Base-by-base conservation (phyloP, 371 early-diverging fungal genomes). In the Rhizopus sp. region DNA sequence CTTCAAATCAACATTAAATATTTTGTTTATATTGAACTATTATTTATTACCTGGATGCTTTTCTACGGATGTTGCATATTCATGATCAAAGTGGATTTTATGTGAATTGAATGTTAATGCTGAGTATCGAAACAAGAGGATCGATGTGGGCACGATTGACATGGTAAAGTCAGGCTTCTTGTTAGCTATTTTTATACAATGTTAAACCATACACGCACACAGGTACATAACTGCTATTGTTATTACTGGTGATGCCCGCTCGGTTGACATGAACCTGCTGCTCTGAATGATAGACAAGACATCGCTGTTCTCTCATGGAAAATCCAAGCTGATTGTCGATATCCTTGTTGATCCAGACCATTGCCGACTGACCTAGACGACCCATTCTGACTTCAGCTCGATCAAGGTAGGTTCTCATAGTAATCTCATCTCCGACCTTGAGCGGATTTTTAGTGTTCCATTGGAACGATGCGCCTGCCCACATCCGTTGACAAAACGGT, bases 51-150 rank as follows among this genome's bases (percentile, higher is more conserved):
- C 83, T 48, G 87, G 84, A 54, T 92, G 91, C 12, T 84, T 83
- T 63, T 94, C 95, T 3, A 81, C 66, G n/a, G 77, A 63, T 50
- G 73, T 72, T 29, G 88, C 80, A 58, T 92, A 90, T 7, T 61
- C 60, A 17, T 75, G 70, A 65, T 93, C 90, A 68, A 87, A 93
- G 64, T 93, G 93, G 50, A 93, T 91, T 45, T 80, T 79, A 62
- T 93, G 92, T 49, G 84, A 83, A 65, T 93, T 93, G 69, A 86
- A 93, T 3, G 90, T 88, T 61, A 93, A 55, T 23, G 93, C 92
- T 15, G 91, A 91, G 69, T 86, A 93, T 30, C 92, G 72, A 72
- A 93, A 93, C 35, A 92, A 70, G n/a, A 91, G 70, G 86, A 93
- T 30, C 92, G 73, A 72, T 93, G 92, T 39, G 91, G 70, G 15